Base-by-base conservation (phyloP, 2,329 filamentous ascomycete species). In the Macrophomina tecta region DNA sequence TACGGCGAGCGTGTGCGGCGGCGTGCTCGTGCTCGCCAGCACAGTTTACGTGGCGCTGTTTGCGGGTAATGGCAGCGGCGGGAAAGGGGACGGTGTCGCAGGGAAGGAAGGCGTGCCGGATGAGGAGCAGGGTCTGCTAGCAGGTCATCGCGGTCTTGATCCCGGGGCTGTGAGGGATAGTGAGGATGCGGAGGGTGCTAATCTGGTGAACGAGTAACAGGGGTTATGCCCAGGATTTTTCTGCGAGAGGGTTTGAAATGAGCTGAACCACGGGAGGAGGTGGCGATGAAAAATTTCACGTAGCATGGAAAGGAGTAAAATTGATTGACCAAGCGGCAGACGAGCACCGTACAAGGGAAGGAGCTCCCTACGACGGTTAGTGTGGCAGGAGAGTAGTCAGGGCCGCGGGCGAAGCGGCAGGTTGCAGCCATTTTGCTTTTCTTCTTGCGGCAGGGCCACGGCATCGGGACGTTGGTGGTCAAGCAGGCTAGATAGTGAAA, bases 21-120 rank as follows among this genome's bases (percentile, higher is more conserved):
- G 73, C 4, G 61, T 62, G 8, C 52, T 75, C 5, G 74, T 75
- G 4, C 72, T 75, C 45, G 71, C 69, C 9, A 73, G 73, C 3
- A 73, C 74, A 4, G 40, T 75, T 16, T 74, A 73, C 69, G 69
- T 75, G n/a, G 63, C 63, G 2, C 16, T 62, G 42, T 62, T 32
- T 30, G 42, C 30, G 30, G 46, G 55, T n/a, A n/a, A n/a, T n/a
- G n/a, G n/a, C 23, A 40, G 36, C 11, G 18, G 16, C 61, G 46
- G 5, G 36, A 6, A 6, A n/a, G 16, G 32, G 4, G 30, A 6
- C 42, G 2, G 23, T 5, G 40, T 7, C 2, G 42, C 56, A 1
- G 42, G 18, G 40, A 34, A 38, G 45, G 58, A 61, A 28, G 38
- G 34, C 16, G 34, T 11, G 42, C 32, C 42, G 5, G 58, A 62